Evolutionary conservation across 2,329 filamentous ascomycete genomes (phyloP).

Genomic region (Sphaerulina populicola): DNA sequence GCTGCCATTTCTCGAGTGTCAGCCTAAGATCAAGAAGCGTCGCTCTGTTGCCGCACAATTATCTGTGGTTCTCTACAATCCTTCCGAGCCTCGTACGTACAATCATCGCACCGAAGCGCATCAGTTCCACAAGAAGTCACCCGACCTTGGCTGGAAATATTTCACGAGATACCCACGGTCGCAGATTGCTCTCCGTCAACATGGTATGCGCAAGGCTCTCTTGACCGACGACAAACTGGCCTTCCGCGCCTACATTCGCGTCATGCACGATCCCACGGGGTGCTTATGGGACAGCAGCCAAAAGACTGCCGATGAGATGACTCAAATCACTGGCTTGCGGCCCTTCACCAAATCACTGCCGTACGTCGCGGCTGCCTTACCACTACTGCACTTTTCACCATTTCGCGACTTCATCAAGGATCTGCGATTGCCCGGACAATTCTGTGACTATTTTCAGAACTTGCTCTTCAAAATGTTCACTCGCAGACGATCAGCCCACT

Average conservation of each 20-base stretch:
- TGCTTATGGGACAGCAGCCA: slow-evolving; percentile 51
- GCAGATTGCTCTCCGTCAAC: slow-evolving; percentile 50
- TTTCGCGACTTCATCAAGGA: slow-evolving; percentile 50
- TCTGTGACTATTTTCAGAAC: slow-evolving; percentile 17
- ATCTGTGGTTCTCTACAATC: slow-evolving; percentile 56
- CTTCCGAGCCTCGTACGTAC: slow-evolving; percentile 52
- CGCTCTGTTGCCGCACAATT: slow-evolving; percentile 50
- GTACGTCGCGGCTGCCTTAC: slow-evolving; percentile 47
- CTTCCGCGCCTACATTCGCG: slow-evolving; percentile 54
- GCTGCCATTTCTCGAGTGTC: slow-evolving; percentile 25
- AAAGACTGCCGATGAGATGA: slow-evolving; percentile 29
- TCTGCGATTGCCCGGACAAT: slow-evolving; percentile 20
- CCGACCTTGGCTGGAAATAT: slow-evolving; percentile 58
- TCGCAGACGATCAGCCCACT: slow-evolving; percentile 17
- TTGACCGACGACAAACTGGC: slow-evolving; percentile 54
- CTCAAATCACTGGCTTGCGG: slow-evolving; percentile 50
- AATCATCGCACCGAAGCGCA: slow-evolving; percentile 50
- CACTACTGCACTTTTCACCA: slow-evolving; percentile 51
- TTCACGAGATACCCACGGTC: slow-evolving; percentile 51
- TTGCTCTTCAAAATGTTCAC: slow-evolving; percentile 27
- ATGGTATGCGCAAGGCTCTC: slow-evolving; percentile 50
- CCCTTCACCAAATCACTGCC: slow-evolving; percentile 33
- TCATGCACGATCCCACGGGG: slow-evolving; percentile 52
- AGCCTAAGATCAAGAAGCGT: slow-evolving; percentile 32
- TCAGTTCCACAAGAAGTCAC: slow-evolving; percentile 50